Evolutionary conservation across 2,329 filamentous ascomycete genomes (phyloP).

Genomic region (Trichoderma polysporum): DNA sequence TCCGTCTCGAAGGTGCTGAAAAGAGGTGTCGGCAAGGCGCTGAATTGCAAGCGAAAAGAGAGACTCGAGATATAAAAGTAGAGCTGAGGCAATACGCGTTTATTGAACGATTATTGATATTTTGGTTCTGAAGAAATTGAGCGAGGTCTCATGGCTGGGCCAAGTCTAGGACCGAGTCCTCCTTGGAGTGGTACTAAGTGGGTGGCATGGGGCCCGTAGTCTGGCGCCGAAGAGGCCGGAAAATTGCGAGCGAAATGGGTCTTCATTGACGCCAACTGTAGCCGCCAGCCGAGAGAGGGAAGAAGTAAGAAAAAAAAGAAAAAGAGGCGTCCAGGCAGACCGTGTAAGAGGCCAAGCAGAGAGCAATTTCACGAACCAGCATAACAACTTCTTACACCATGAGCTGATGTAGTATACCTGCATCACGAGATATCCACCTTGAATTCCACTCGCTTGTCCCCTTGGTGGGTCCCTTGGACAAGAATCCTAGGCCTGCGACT

Average conservation of each 20-base stretch:
- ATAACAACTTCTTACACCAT: not conserved
- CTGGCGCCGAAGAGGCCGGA: not conserved
- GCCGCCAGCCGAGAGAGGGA: not conserved
- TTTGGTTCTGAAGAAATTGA: not conserved
- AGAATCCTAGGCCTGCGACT: conserved; percentile 10
- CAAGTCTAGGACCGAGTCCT: not conserved
- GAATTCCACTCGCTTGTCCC: not conserved
- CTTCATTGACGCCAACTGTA: not conserved
- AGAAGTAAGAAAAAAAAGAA: not conserved
- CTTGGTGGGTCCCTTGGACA: conserved; percentile 12
- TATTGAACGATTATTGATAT: not conserved
- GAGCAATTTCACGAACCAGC: not conserved
- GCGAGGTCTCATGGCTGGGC: conserved; percentile 4
- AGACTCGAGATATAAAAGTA: not conserved
- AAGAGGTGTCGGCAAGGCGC: not conserved
- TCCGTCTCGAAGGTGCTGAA: conserved; percentile 16
- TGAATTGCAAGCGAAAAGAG: not conserved
- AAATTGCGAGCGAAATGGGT: not conserved
- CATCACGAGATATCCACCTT: not conserved
- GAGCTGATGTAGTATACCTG: not conserved
- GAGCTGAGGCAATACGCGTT: not conserved
- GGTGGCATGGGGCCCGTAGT: not conserved
- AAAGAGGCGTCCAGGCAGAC: not conserved
- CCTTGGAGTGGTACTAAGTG: not conserved
- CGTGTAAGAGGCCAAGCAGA: not conserved